Base-by-base conservation (phyloP, 371 early-diverging fungal genomes). In the Mortierella sp. region DNA sequence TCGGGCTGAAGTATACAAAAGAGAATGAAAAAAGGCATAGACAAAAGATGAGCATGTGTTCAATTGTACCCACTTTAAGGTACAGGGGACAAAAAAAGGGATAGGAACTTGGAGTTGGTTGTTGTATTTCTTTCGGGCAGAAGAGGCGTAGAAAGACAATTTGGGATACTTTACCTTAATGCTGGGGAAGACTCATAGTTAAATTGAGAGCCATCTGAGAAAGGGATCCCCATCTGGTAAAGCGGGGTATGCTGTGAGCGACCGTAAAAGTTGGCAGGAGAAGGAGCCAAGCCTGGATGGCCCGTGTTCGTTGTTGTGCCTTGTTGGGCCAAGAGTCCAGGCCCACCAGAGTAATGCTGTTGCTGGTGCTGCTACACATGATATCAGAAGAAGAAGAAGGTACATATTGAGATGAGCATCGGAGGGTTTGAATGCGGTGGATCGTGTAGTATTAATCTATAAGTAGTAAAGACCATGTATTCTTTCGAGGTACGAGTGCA, bases 181-280 rank as follows among this genome's bases (percentile, higher is more conserved):
- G 61, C 61, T 61, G 34, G 61, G 3, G 61, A 37, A 7, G 61
- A 61, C 37, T 39, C 61, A 61, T 61, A 61, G 37, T 61, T 61
- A 37, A 61, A 61, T 34, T 61, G 61, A 22, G 61, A 61, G 61
- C 22, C 61, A 34, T 61, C 61, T 22, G 61, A 22, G 37, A 61
- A 19, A 34, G 58, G 61, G 22, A 61, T 37, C 37, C 61, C 61
- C 34, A 61, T 61, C 34, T 61, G 61, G 22, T 61, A 61, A 22
- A 61, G 61, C 10, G 61, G 37, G 22, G 37, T 61, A 22, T 61
- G 19, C 16, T 61, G 61, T 19, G 61, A 10, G 37, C 34, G 61
- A 37, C 9, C 37, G 61, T 61, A 61, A 37, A 61, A 61, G 37
- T 34, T 7, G 37, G 61, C 61, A 61, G 61, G n/a, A n/a, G n/a